Base-by-base conservation (phyloP, 495 filamentous ascomycete species). In the Aspergillus ostianus region DNA sequence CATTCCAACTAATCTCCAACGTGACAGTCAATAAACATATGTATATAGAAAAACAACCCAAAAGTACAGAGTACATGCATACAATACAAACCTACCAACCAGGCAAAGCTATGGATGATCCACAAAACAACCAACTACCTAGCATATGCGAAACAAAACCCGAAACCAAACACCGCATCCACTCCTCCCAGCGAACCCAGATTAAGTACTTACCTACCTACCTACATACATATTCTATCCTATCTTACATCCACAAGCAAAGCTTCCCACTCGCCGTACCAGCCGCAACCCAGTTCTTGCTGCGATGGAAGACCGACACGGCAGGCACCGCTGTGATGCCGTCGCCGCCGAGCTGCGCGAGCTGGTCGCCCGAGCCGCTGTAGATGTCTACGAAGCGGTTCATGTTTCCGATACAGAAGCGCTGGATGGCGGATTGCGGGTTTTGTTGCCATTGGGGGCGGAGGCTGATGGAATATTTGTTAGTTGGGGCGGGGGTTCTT, bases 391-490 rank as follows among this genome's bases (percentile, higher is more conserved):
- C 90, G 62, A 97, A 97, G 19, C 94, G 86, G 69, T 97, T 97
- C 94, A 98, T 98, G 68, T 97, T 98, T 0, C 90, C 95, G 59
- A 98, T 93, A 48, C 86, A 92, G 72, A 98, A 91, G 51, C 90
- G 89, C 56, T 96, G 87, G 6, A 92, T 83, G 23, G 84, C 85
- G 51, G 92, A 89, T 44, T 80, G 77, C 0, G 94, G 94, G 53
- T 82, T 83, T 19, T 80, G 70, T 72, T 98, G 95, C 94, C 94
- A 98, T 63, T 97, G 91, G 4, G 94, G 87, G 54, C 93, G 91
- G 8, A 98, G 79, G 59, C 95, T 97, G 17, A 75, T 82, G 7
- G 78, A 66, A 41, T 48, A 51, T 32, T 55, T 2, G 47, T 71
- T 63, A 69, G 59, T 59, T 61, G 32, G 19, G 30, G 44, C 18